Percentiles rank a stretch among this genome's conserved stretches.
Evolutionary conservation across 2,329 filamentous ascomycete species (phyloP).

Genomic region (Scytalidium sp.): DNA sequence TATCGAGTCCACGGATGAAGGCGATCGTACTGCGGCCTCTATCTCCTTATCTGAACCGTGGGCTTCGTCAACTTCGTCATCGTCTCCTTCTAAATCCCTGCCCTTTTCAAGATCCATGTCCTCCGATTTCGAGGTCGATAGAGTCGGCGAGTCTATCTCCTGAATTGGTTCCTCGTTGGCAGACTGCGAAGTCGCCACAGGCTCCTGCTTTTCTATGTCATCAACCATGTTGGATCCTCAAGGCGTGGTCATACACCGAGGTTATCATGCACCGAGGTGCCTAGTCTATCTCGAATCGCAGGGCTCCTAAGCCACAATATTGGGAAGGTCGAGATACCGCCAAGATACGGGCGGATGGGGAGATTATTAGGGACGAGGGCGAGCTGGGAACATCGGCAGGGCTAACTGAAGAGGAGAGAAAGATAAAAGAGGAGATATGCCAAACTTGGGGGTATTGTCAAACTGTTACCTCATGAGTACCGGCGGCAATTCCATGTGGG

Average conservation of each 20-base stretch:
- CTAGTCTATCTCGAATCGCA: too few relatives aligned
- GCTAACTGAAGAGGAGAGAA: too few relatives aligned
- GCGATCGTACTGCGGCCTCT: slow-evolving; percentile 12
- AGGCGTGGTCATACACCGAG: neutral
- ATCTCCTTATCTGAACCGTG: slow-evolving; percentile 12
- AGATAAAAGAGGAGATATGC: too few relatives aligned
- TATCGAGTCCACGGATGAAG: slow-evolving; percentile 14
- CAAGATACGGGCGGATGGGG: too few relatives aligned
- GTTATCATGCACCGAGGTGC: neutral
- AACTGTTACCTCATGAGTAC: too few relatives aligned
- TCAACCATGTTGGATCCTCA: neutral
- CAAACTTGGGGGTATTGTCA: too few relatives aligned
- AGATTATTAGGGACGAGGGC: too few relatives aligned
- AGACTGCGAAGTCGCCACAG: too few relatives aligned
- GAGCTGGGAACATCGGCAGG: too few relatives aligned
- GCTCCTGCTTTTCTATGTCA: neutral
- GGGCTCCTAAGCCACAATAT: too few relatives aligned
- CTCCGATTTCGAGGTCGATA: neutral
- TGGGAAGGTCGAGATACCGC: too few relatives aligned
- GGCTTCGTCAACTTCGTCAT: neutral
- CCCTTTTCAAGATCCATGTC: neutral
- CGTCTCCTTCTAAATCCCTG: neutral
- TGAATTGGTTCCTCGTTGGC: neutral
- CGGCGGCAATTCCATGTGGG: too few relatives aligned
- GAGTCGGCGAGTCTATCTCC: neutral